Percentiles rank a stretch among this genome's conserved stretches.
These are phyloP conservation scores for Cudoniella acicularis DNA, from an alignment of 495 filamentous ascomycete species.

Conservation along the genomic window DNA sequence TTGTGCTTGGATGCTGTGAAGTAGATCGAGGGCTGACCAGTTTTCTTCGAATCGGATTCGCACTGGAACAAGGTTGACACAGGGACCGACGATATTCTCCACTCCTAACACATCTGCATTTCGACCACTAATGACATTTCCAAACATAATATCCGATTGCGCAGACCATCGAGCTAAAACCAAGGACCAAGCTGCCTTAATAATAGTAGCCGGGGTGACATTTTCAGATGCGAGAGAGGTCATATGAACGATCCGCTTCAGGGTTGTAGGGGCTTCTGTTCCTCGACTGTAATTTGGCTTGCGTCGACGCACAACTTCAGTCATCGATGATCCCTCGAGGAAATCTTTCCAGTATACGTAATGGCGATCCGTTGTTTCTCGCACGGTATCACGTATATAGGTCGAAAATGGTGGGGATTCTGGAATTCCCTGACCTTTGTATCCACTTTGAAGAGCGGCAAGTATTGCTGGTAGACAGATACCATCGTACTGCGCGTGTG, in stretches of 20 bases:
- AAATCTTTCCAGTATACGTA: constrained; percentile 53
- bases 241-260: constrained; percentile 33
- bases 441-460: constrained; percentile 47
- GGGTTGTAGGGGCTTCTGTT: constrained; percentile 18
- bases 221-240: constrained; percentile 36
- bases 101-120: constrained; percentile 30
- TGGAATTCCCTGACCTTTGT: constrained; percentile 43
- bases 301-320: constrained; percentile 16
- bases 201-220: constrained; percentile 54
- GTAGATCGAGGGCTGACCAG: constrained; percentile 36
- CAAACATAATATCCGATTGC: constrained; percentile 54
- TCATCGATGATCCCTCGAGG: constrained; percentile 47
- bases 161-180: constrained; percentile 48
- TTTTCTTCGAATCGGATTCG: constrained; percentile 30
- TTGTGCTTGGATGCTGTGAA: constrained; percentile 45
- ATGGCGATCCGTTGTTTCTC: constrained; percentile 44
- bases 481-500: constrained; percentile 74
- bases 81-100: constrained; percentile 30
- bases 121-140: constrained; percentile 57
- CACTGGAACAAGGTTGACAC: constrained; percentile 36
- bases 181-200: constrained; percentile 61
- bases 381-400: constrained; percentile 51
- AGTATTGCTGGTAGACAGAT: constrained; percentile 63
- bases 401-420: constrained; percentile 51
- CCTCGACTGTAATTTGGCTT: constrained; percentile 3